Conservation (phyloP, 768 basidiomycete genomes). For the Lactarius tabidus region DNA sequence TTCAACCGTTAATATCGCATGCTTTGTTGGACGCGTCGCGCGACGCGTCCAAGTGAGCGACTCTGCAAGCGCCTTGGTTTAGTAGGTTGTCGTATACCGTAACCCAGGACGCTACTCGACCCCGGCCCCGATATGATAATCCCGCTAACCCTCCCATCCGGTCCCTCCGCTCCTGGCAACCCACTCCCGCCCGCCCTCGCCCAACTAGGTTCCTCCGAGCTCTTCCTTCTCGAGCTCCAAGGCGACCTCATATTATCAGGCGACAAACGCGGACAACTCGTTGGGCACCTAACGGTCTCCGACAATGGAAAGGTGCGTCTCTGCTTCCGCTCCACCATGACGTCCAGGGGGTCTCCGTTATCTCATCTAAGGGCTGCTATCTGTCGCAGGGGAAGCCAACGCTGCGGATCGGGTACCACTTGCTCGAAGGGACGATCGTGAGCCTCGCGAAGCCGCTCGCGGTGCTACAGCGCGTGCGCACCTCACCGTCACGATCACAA, state of each 20-base stretch:
- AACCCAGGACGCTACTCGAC: no score
- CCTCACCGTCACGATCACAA: conserved; percentile 4
- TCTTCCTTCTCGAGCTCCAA: conserved; percentile 85
- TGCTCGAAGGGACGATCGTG: conserved; percentile 83
- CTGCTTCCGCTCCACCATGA: background rate
- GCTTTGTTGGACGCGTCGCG: background rate
- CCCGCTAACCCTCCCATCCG: conserved; percentile 44
- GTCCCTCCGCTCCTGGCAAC: conserved; percentile 33
- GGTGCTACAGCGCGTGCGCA: conserved; percentile 51
- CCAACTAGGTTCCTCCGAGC: conserved; percentile 70
- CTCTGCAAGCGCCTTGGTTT: no score
- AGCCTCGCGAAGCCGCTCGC: conserved; percentile 77
- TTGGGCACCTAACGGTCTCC: conserved; percentile 72
- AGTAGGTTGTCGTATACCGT: background rate
- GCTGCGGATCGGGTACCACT: conserved; percentile 80
- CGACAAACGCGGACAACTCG: conserved; percentile 62
- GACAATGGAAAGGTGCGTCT: conserved; percentile 45
- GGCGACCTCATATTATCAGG: conserved; percentile 73
- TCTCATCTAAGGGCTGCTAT: background rate
- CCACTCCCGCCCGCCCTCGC: conserved; percentile 59
- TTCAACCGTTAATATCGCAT: background rate
- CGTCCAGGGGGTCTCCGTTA: no score
- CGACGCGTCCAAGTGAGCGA: background rate
- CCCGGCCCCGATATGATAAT: conserved; percentile 53
- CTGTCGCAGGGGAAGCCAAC: conserved; percentile 64